Evolutionary conservation across 1,284 basidiomycete species (phyloP).

Genomic region (Cyathus olla): DNA sequence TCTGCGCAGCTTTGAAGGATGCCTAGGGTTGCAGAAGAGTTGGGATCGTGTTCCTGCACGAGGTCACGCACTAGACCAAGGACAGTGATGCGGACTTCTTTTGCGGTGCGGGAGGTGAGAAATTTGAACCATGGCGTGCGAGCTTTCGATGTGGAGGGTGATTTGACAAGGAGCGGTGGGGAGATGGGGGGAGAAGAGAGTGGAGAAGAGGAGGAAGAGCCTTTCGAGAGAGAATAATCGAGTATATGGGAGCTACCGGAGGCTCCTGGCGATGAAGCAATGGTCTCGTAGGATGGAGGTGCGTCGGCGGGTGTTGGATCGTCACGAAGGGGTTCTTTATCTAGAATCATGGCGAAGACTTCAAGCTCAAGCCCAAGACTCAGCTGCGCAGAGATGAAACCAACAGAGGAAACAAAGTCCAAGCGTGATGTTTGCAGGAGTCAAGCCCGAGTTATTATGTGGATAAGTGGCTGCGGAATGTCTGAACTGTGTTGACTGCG

Average conservation of each 20-base stretch:
- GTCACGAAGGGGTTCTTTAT: slow-evolving; percentile 21
- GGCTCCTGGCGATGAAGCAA: slow-evolving; percentile 3
- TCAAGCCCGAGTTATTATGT: too few relatives aligned
- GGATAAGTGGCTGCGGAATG: too few relatives aligned
- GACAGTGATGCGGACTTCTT: slow-evolving; percentile 58
- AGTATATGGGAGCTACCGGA: slow-evolving; percentile 1
- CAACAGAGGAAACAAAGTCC: too few relatives aligned
- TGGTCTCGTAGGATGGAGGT: slow-evolving; percentile 39
- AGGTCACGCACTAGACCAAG: slow-evolving; percentile 60
- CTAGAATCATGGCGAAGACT: slow-evolving; percentile 32
- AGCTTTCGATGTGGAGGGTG: slow-evolving; percentile 38
- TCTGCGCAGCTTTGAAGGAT: slow-evolving; percentile 51
- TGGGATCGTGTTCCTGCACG: slow-evolving; percentile 45
- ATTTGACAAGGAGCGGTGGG: slow-evolving; percentile 23
- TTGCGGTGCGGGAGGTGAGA: slow-evolving; percentile 45
- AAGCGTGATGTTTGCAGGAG: too few relatives aligned
- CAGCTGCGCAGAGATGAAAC: too few relatives aligned
- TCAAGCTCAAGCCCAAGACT: too few relatives aligned
- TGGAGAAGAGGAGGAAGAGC: slow-evolving; percentile 4
- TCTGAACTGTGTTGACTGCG: too few relatives aligned
- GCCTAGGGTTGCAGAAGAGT: slow-evolving; percentile 36
- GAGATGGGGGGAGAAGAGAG: slow-evolving; percentile 4
- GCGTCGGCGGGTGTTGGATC: slow-evolving; percentile 36
- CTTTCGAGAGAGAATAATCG: slow-evolving; percentile 3
- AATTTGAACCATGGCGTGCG: slow-evolving; percentile 41